Evolutionary conservation across 1,284 basidiomycete species (phyloP).

Genomic region (Marasmius oreades): DNA sequence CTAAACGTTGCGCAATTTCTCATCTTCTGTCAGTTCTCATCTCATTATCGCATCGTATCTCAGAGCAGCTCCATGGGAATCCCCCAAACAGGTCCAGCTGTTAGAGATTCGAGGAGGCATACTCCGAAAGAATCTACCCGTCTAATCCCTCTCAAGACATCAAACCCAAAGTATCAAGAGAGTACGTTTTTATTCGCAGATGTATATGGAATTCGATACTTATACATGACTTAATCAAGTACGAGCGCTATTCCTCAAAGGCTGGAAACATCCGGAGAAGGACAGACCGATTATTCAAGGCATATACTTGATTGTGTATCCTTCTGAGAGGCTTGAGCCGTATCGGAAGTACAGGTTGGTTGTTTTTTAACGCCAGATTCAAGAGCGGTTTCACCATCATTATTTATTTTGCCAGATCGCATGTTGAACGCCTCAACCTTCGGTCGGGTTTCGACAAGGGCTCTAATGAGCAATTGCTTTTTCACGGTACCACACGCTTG

Average conservation of each 20-base stretch:
- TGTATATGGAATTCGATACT: background rate
- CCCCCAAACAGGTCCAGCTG: background rate
- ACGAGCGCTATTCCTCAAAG: conserved; percentile 44
- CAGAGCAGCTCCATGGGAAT: background rate
- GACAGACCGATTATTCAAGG: conserved; percentile 43
- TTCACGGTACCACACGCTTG: conserved; percentile 56
- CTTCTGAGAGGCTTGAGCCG: conserved; percentile 39
- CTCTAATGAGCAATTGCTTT: conserved; percentile 51
- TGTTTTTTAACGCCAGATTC: conserved; percentile 2
- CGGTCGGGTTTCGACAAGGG: conserved; percentile 24
- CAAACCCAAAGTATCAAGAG: conserved; percentile 18
- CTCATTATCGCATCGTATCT: too few relatives aligned
- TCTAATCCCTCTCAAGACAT: conserved; percentile 17
- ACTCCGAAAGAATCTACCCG: conserved; percentile 4
- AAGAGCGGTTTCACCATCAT: background rate
- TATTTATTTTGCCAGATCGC: conserved; percentile 18
- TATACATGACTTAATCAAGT: conserved; percentile 30
- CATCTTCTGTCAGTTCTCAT: too few relatives aligned
- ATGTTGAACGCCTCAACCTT: conserved; percentile 21
- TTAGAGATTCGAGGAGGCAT: conserved; percentile 1
- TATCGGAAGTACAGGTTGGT: conserved; percentile 48
- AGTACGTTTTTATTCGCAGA: conserved; percentile 5
- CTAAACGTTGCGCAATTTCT: too few relatives aligned
- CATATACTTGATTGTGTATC: conserved; percentile 49
- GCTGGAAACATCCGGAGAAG: conserved; percentile 58